Conservation (phyloP, 352 stramenopile genomes). For the Phytophthora fragariae region DNA sequence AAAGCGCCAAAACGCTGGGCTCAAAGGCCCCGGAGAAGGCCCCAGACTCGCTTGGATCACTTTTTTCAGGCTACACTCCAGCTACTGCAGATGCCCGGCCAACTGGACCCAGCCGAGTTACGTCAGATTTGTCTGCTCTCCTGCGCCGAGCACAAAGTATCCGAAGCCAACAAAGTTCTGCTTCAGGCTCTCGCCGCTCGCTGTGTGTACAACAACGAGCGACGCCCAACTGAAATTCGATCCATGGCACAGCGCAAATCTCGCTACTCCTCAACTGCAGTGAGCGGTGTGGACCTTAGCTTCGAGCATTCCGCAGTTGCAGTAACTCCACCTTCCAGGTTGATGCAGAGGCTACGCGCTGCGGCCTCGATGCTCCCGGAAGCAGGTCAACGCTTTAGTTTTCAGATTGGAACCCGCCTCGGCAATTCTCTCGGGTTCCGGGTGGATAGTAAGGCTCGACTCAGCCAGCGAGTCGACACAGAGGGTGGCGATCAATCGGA, state of each 20-base stretch:
- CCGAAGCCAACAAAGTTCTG: constrained; percentile 23
- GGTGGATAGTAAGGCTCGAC: constrained; percentile 24
- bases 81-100: constrained; percentile 36
- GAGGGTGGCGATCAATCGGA: constrained; percentile 31
- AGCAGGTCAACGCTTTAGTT: constrained; percentile 32
- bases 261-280: constrained; percentile 30
- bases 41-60: not conserved
- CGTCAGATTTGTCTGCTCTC: constrained; percentile 46
- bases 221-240: constrained; percentile 11
- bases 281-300: constrained; percentile 26
- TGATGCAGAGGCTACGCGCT: constrained; percentile 25
- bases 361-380: constrained; percentile 28
- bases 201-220: constrained; percentile 40
- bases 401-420: constrained; percentile 30
- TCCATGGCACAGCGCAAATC: constrained; percentile 39
- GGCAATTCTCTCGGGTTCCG: constrained; percentile 28
- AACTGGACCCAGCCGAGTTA: constrained; percentile 41
- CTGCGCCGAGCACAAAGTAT: constrained; percentile 38
- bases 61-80: constrained; percentile 29
- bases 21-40: not conserved
- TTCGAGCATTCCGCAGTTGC: constrained; percentile 27
- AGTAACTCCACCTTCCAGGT: constrained; percentile 7
- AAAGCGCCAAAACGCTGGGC: constrained; percentile 9
- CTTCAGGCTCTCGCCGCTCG: constrained; percentile 36
- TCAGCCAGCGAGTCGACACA: constrained; percentile 22